phyloP scores from a whole-genome alignment of 176 grass and related monocot genomes.

The Rhynchospora tenuis region DNA sequence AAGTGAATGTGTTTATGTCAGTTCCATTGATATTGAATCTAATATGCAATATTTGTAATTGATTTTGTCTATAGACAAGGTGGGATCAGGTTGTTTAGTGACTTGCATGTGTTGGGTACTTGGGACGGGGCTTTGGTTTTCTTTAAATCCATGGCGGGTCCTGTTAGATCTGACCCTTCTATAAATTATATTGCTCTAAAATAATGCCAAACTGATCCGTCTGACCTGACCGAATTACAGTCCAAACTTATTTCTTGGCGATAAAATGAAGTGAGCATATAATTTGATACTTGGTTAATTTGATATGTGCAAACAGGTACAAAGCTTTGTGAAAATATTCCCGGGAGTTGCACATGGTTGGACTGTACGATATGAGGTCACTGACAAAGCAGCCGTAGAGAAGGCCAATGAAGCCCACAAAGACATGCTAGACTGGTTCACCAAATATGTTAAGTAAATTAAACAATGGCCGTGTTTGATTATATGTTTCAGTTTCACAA shows the following conservation, averaged over 20 bases:
- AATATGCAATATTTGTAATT: background rate
- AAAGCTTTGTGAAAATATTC: conserved; percentile 40
- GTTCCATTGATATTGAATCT: background rate
- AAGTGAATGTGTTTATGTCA: background rate
- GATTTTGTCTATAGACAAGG: background rate
- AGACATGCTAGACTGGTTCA: conserved; percentile 30
- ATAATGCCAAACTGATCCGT: background rate
- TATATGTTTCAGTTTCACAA: background rate
- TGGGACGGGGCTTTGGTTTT: background rate
- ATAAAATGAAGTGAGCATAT: background rate
- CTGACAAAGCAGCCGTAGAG: conserved; percentile 16
- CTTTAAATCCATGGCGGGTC: background rate
- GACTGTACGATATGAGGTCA: conserved; percentile 24
- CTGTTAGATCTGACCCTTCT: background rate
- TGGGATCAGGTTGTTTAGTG: background rate
- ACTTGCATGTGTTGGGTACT: background rate
- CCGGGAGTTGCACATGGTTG: conserved; percentile 34
- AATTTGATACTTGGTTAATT: background rate
- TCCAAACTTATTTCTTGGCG: background rate
- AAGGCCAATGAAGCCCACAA: conserved; percentile 39
- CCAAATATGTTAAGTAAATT: conserved; percentile 32
- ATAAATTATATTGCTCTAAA: background rate
- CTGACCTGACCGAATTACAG: background rate
- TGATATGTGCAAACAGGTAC: conserved; percentile 17
- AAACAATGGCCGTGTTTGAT: background rate